Conservation (phyloP, 169 alveolate genomes). For the Nephromyces sp. region DNA sequence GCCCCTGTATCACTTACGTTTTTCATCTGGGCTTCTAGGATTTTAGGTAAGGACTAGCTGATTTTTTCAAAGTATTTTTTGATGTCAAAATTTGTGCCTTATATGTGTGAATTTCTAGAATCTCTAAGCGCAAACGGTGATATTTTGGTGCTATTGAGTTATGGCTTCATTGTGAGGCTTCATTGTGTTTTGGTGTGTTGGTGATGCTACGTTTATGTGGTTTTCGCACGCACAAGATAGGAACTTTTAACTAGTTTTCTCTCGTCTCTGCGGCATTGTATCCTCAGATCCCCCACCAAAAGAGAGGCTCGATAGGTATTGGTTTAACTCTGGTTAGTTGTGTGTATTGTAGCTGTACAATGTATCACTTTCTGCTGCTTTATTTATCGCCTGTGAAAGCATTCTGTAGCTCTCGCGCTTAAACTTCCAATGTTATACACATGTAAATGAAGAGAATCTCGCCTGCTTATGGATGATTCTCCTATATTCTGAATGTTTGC, state of each 20-base stretch:
- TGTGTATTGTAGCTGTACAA: too few relatives aligned
- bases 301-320: constrained; percentile 68
- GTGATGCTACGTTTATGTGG: too few relatives aligned
- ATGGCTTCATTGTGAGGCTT: not conserved
- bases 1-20: constrained; percentile 68
- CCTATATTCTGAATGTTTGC: not conserved
- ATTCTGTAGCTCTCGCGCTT: not conserved
- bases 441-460: too few relatives aligned
- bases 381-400: constrained; percentile 1
- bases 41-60: constrained; percentile 38
- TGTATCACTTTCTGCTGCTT: not conserved
- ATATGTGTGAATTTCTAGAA: too few relatives aligned
- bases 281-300: constrained; percentile 64
- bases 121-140: too few relatives aligned
- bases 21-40: constrained; percentile 61
- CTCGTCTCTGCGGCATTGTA: not conserved
- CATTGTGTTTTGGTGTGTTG: not conserved
- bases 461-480: not conserved
- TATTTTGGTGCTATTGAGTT: not conserved
- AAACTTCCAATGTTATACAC: too few relatives aligned
- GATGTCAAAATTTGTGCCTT: too few relatives aligned
- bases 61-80: not conserved
- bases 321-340: constrained; percentile 62
- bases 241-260: too few relatives aligned
- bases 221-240: too few relatives aligned